Evolutionary conservation across 2,329 filamentous ascomycete species (phyloP), one percentile per base, ranked within the genome.

Genomic region (Metarhizium brunneum): DNA sequence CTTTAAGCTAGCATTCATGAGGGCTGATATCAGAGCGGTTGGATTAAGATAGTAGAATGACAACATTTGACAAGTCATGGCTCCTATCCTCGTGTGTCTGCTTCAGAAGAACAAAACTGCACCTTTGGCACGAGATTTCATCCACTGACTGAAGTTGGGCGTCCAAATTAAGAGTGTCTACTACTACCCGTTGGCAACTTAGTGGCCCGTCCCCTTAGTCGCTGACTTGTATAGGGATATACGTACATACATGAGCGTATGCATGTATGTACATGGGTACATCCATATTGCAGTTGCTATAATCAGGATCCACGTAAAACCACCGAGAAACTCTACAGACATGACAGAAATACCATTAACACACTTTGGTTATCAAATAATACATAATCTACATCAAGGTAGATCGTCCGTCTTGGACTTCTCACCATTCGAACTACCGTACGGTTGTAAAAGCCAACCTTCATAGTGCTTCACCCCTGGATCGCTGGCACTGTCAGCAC

Each of bases 401-500:
- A 71, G 56, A 58, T 69, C 63, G 54, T 72, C 69, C 48, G 63
- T 66, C 58, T 67, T 64, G 25, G 67, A 61, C 50, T 63, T 62
- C 47, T 65, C 69, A 56, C 63, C 66, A 52, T 60, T 67, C 18
- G 64, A 60, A 59, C 63, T 69, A 35, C 69, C 69, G 51, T 72
- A 72, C 7, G 70, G 70, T 54, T 69, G 63, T 54, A 70, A 50
- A 30, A 72, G 62, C 71, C 70, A 73, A 35, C 70, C 68, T 57
- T 72, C 65, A 52, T 70, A 70, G 52, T 68, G 68, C 52, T 71
- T 68, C 32, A 65, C 54, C 36, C 65, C 66, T 56, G 66, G 65
- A 52, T 64, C 59, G 59, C 61, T 64, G 61, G 58, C 64, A 64
- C 64, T 67, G 62, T 69, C 65, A 58, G 66, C 64, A 57, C 62